Evolutionary conservation across 495 filamentous ascomycete species (phyloP).

Genomic region (Stereocaulon alpinum): DNA sequence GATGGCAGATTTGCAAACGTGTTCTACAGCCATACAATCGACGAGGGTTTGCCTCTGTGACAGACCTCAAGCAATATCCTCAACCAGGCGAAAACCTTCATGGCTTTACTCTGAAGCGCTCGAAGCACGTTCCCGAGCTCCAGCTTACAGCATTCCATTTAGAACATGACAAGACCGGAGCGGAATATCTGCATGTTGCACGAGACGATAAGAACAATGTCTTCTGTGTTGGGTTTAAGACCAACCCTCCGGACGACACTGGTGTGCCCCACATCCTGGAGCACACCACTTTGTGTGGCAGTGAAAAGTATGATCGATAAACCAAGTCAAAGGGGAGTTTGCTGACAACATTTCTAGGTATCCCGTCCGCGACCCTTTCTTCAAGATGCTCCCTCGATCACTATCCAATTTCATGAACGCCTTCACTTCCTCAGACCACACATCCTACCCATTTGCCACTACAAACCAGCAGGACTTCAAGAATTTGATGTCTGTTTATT

Average conservation of each 20-base stretch:
- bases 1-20: background rate
- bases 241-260: constrained; percentile 91
- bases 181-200: constrained; percentile 90
- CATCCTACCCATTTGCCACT: constrained; percentile 95
- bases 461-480: constrained; percentile 94
- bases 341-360: constrained; percentile 47
- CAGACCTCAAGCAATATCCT: constrained; percentile 60
- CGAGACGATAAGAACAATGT: constrained; percentile 97
- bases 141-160: constrained; percentile 84
- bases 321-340: background rate
- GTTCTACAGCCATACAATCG: background rate
- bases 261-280: constrained; percentile 96
- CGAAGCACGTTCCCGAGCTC: constrained; percentile 86
- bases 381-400: constrained; percentile 97
- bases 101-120: constrained; percentile 81
- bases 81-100: constrained; percentile 74
- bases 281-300: constrained; percentile 95
- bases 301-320: constrained; percentile 60
- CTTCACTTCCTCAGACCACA: constrained; percentile 91
- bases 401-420: constrained; percentile 99
- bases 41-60: constrained; percentile 48
- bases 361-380: constrained; percentile 94
- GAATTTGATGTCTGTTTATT: constrained; percentile 91
- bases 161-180: constrained; percentile 85
- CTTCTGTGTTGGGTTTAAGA: constrained; percentile 98